Base-by-base conservation (phyloP, 139 green algal species). In the Chlamydomonas sp. region DNA sequence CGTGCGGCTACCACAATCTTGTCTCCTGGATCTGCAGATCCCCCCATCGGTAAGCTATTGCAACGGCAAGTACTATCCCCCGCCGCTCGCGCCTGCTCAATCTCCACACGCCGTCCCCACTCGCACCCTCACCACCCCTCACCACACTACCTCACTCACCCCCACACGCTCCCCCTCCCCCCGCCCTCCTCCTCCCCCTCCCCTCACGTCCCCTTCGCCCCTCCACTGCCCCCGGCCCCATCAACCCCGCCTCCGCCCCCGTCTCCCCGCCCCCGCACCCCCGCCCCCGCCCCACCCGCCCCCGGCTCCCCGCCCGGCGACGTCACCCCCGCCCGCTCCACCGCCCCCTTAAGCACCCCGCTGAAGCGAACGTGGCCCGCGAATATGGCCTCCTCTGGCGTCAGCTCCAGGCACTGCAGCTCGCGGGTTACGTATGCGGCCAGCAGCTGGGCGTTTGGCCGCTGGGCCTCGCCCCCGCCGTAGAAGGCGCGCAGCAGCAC, bases 351-450 rank as follows among this genome's bases (percentile, higher is more conserved):
- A 62, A 75, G 59, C 58, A 77, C 57, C 49, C 58, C 17, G 81
- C 83, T 87, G 88, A 93, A 93, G 63, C 86, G 87, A 68, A 93
- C 89, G 77, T 89, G 69, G 5, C 90, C 90, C 4, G 75, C n/a
- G 49, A 93, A 64, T 15, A 93, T 85, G 49, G 62, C 67, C 61
- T 81, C 80, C 4, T 93, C 88, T n/a, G 83, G 77, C 14, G 90
- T 93, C 15, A 91, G 18, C 57, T 85, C 20, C 73, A 95, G 72
- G 80, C 90, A 95, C 16, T 90, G 67, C 66, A 92, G 78, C 90
- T 95, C 88, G 69, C 90, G 84, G 60, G 83, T 79, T 3, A 92
- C n/a, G 84, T 94, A 95, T 18, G 77, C 77, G 1, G 89, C 83
- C 75, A 94, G 59, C 75, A 95, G 75, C 18, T 79, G 49, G 0